These are phyloP conservation scores for Priceomyces carsonii DNA, from an alignment of 805 yeast species.

Conservation along the genomic window DNA sequence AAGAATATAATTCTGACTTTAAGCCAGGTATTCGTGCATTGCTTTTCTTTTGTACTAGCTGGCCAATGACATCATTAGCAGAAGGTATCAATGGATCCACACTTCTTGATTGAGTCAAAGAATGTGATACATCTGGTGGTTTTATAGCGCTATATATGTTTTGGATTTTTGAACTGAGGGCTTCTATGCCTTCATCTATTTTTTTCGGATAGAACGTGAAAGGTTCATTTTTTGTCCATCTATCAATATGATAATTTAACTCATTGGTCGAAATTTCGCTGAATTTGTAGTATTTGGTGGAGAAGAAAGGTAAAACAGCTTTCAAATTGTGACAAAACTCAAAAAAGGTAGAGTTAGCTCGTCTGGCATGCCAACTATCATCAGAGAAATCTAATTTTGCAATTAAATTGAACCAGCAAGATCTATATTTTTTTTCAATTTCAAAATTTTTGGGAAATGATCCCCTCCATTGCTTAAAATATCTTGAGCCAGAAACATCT, in stretches of 20 bases:
- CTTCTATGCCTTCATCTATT: constrained; percentile 7
- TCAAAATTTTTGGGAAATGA: constrained; percentile 31
- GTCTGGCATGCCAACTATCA: constrained; percentile 31
- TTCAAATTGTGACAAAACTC: too few relatives aligned
- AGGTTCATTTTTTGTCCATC: constrained; percentile 30
- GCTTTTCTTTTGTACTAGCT: constrained; percentile 15
- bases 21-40: constrained; percentile 38
- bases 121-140: constrained; percentile 25
- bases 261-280: constrained; percentile 6
- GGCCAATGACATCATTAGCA: constrained; percentile 18
- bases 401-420: constrained; percentile 4
- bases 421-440: constrained; percentile 14
- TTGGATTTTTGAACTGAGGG: constrained; percentile 21
- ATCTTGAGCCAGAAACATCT: constrained; percentile 39
- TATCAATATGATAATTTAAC: constrained; percentile 25
- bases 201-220: constrained; percentile 7
- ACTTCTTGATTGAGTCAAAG: constrained; percentile 7
- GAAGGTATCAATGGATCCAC: constrained; percentile 11
- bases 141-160: constrained; percentile 35
- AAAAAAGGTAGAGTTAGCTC: background rate
- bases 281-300: constrained; percentile 5
- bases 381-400: constrained; percentile 13
- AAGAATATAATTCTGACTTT: constrained; percentile 51
- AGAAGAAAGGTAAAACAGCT: background rate
- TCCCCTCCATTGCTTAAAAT: constrained; percentile 35